A percentile compares a stretch with the other conserved stretches of the same genome.
Conservation (phyloP, 1,139 yeast species). For the Yamadazyma conglobata region DNA sequence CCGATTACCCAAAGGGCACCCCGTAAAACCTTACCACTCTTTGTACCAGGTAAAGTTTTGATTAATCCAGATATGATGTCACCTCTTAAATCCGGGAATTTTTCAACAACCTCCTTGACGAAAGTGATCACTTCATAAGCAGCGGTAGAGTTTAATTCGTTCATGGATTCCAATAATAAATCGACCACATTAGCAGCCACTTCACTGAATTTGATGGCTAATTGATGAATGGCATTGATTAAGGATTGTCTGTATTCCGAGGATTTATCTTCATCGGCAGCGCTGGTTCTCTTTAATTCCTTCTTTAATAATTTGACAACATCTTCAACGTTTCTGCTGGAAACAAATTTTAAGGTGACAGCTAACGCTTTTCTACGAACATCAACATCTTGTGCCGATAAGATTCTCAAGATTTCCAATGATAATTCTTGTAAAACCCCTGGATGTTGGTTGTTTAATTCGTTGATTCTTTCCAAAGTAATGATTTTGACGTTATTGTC, state of each 20-base stretch:
- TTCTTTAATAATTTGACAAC: conserved; percentile 88
- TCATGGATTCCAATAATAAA: conserved; percentile 78
- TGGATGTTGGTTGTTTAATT: conserved; percentile 70
- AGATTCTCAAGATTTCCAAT: conserved; percentile 80
- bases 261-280: conserved; percentile 71
- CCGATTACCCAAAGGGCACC: conserved; percentile 97
- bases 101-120: conserved; percentile 91
- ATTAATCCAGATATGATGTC: conserved; percentile 66
- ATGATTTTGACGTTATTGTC: conserved; percentile 93
- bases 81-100: conserved; percentile 76
- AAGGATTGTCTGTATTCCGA: conserved; percentile 86
- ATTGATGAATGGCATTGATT: conserved; percentile 83
- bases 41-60: conserved; percentile 59
- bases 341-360: conserved; percentile 73
- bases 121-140: conserved; percentile 87
- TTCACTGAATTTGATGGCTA: conserved; percentile 85
- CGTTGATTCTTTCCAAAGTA: conserved; percentile 81
- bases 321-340: conserved; percentile 90
- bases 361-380: conserved; percentile 87
- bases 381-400: conserved; percentile 84
- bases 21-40: conserved; percentile 87
- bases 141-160: conserved; percentile 79
- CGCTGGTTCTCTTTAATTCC: conserved; percentile 72
- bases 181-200: conserved; percentile 92
- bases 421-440: conserved; percentile 84